phyloP scores from a whole-genome alignment of 208 protist species.

The Herpetomonas tarakana region DNA sequence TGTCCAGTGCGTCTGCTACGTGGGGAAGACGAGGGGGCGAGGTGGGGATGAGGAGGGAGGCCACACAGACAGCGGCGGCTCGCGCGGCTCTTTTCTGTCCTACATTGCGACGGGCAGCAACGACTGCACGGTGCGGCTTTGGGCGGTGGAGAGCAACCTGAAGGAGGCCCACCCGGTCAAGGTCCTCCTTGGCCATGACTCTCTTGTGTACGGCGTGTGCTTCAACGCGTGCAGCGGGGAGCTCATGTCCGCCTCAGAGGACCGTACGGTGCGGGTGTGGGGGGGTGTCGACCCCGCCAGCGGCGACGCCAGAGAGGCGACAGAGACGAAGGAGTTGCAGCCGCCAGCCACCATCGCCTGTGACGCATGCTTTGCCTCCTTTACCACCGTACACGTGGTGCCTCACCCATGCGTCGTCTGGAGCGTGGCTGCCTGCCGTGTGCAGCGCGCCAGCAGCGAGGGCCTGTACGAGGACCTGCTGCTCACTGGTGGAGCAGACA shows the following conservation, averaged over 20 bases:
- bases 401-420: slow-evolving; percentile 88
- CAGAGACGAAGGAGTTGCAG: no score
- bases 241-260: slow-evolving; percentile 84
- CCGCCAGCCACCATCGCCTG: slow-evolving; percentile 3
- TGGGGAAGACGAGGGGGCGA: no score
- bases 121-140: slow-evolving; percentile 50
- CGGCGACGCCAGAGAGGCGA: no score
- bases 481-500: slow-evolving; percentile 81
- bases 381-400: slow-evolving; percentile 70
- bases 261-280: slow-evolving; percentile 86
- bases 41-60: no score
- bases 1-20: slow-evolving; percentile 42
- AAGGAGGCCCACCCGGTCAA: slow-evolving; percentile 1
- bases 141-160: no score
- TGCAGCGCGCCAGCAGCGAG: slow-evolving; percentile 7
- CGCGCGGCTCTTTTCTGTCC: no score
- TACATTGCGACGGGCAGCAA: slow-evolving; percentile 56
- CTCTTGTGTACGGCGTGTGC: slow-evolving; percentile 63
- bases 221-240: slow-evolving; percentile 39
- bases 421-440: slow-evolving; percentile 56
- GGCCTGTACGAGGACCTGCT: slow-evolving; percentile 79
- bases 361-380: not conserved
- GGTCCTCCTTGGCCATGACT: slow-evolving; percentile 50
- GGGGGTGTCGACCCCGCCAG: not conserved
- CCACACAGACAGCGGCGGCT: no score